phyloP scores from a whole-genome alignment of 2,329 filamentous ascomycete species.

The Cladophialophora bantiana region DNA sequence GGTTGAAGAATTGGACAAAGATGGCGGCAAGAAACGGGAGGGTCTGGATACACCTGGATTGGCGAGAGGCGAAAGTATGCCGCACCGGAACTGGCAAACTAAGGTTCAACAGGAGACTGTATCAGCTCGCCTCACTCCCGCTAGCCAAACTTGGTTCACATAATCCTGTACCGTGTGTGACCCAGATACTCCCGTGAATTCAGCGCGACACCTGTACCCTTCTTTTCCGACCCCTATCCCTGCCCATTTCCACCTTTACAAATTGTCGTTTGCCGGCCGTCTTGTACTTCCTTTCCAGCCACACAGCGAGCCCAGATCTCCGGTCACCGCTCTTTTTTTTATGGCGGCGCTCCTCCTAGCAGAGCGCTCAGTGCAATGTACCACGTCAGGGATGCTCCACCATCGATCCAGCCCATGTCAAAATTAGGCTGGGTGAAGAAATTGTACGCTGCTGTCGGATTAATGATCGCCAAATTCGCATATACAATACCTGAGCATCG shows the following conservation, averaged over 20 bases:
- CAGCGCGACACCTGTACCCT: neutral
- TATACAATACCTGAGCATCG: constrained; percentile 68
- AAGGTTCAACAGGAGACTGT: neutral
- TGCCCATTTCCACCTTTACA: neutral
- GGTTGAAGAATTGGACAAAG: neutral
- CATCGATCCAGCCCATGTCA: constrained; percentile 70
- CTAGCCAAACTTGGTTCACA: neutral
- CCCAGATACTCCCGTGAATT: neutral
- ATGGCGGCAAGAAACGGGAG: neutral
- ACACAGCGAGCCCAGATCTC: neutral
- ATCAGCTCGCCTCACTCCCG: neutral
- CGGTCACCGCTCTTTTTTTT: neutral
- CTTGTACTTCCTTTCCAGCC: neutral
- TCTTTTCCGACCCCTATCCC: neutral
- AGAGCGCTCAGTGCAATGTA: constrained; percentile 81
- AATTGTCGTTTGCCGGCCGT: neutral
- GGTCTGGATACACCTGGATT: neutral
- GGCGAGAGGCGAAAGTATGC: neutral
- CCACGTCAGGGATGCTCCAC: constrained; percentile 84
- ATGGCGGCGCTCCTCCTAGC: constrained; percentile 50
- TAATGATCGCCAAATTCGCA: constrained; percentile 79
- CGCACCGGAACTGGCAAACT: neutral
- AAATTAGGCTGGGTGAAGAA: constrained; percentile 77
- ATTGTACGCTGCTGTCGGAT: constrained; percentile 71
- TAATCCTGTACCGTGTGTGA: neutral